Percentiles rank a stretch among this genome's conserved stretches.
Conservation (phyloP, 306 rosid species). For the Sphenostylis stenocarpa region DNA sequence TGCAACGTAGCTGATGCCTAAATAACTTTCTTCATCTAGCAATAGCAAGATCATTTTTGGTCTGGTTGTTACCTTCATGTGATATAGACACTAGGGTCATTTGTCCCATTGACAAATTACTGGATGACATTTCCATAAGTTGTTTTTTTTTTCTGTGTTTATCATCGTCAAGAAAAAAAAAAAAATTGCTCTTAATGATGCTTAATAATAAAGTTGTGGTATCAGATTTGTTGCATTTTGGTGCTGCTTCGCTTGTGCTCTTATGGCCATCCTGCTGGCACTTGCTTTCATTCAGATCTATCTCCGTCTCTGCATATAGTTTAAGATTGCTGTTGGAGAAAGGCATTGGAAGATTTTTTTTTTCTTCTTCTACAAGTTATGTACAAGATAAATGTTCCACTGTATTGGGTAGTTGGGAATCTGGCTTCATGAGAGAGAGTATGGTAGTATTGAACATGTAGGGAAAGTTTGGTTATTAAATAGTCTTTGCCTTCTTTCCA, state of each 20-base stretch:
- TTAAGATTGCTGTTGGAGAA: constrained; percentile 10
- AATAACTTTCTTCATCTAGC: neutral
- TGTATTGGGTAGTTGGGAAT: constrained; percentile 10
- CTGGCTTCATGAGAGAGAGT: neutral
- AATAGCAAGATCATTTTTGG: neutral
- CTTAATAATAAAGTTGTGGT: neutral
- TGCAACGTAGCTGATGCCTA: neutral
- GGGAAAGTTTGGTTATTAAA: constrained; percentile 26
- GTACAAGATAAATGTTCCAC: neutral
- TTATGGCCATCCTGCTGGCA: neutral
- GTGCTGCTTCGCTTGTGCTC: neutral
- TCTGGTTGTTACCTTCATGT: neutral
- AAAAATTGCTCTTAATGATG: neutral
- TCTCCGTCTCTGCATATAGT: neutral
- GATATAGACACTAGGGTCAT: constrained; percentile 1
- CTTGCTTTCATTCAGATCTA: neutral
- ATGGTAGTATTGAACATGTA: constrained; percentile 30
- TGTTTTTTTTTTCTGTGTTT: too few species aligned
- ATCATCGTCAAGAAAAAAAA: too few species aligned
- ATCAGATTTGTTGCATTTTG: neutral
- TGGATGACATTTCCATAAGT: too few species aligned
- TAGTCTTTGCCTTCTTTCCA: constrained; percentile 30
- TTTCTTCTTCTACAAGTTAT: neutral
- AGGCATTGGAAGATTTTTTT: neutral
- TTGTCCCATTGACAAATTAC: neutral